Evolutionary conservation across 371 early-diverging fungal genomes (phyloP), one percentile per base, ranked within the genome.

Genomic region (Caulochytrium protostelioides): DNA sequence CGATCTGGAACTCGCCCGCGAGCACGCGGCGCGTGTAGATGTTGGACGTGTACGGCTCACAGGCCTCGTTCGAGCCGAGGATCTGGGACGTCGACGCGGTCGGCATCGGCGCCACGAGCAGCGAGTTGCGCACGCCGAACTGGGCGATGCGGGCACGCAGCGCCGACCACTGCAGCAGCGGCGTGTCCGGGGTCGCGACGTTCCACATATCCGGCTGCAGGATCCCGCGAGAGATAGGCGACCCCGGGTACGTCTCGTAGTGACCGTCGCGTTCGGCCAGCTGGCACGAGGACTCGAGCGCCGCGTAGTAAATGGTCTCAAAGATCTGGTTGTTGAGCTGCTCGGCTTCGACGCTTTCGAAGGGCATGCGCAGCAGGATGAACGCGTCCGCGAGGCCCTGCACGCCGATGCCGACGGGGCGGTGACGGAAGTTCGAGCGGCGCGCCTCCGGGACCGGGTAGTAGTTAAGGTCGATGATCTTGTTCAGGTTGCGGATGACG

Each of bases 351-450:
- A 65, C 59, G 2, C 84, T 83, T 37, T 99, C 99, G 48, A 97
- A 99, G 1, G 98, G 85, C 53, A 76, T 66, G 22, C 94, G 79
- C 74, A 98, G 71, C 54, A 77, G 68, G 43, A 91, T 76, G 55
- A 98, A 98, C 3, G 90, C 78, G 65, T 99, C 98, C 8, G 99
- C 98, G 24, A 99, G 74, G 21, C 99, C 97, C 58, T 98, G 98
- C 2, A 99, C 97, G 35, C 99, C 99, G 19, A 99, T 64, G 28
- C 98, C 99, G 44, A 98, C 75, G 22, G 99, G 98, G 22, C 99
- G 76, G 55, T 97, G 87, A 37, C 83, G 79, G 62, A 82, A 57
- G 65, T 98, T 99, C 35, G 87, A 85, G 28, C 44, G 56, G 22
- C 69, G 55, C 4, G 95, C 83, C 60, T 94, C 91, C 17, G 62